phyloP scores from a whole-genome alignment of 176 grass and related monocot species.

The Aegilops speltoides region DNA sequence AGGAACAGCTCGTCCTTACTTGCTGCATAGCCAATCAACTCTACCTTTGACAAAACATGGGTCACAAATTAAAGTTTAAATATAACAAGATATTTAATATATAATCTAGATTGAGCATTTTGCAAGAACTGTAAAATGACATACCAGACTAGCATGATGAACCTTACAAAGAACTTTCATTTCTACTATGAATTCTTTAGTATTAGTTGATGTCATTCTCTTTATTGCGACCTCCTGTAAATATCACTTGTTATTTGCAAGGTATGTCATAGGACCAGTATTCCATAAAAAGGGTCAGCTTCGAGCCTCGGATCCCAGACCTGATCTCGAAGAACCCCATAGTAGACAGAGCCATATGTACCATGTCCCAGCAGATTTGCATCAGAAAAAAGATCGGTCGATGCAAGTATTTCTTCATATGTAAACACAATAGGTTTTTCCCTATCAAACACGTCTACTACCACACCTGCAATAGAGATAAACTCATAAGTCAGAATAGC shows the following conservation, averaged over 20 bases:
- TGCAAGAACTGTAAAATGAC: constrained; percentile 26
- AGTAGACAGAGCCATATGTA: constrained; percentile 97
- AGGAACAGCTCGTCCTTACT: constrained; percentile 93
- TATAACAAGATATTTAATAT: not conserved
- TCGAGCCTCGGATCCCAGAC: constrained; percentile 28
- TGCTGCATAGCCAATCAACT: constrained; percentile 98
- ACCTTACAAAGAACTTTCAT: constrained; percentile 99
- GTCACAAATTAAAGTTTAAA: constrained; percentile 40
- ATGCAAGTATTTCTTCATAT: constrained; percentile 78
- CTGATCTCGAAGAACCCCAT: constrained; percentile 93
- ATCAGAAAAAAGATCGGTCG: constrained; percentile 89
- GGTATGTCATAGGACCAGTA: not conserved
- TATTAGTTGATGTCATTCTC: constrained; percentile 98
- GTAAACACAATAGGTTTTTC: constrained; percentile 86
- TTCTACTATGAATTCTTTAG: constrained; percentile 96
- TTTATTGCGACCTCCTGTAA: constrained; percentile 95
- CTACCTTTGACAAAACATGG: constrained; percentile 98
- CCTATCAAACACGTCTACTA: constrained; percentile 78
- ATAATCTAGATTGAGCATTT: constrained; percentile 16
- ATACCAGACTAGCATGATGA: constrained; percentile 98
- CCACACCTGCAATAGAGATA: constrained; percentile 48
- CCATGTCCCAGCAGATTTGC: constrained; percentile 96
- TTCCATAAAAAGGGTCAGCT: constrained; percentile 17
- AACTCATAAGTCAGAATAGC: constrained; percentile 19
- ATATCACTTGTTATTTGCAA: constrained; percentile 22